Evolutionary conservation across 805 yeast genomes (phyloP).

Genomic region (Metschnikowia henanensis): DNA sequence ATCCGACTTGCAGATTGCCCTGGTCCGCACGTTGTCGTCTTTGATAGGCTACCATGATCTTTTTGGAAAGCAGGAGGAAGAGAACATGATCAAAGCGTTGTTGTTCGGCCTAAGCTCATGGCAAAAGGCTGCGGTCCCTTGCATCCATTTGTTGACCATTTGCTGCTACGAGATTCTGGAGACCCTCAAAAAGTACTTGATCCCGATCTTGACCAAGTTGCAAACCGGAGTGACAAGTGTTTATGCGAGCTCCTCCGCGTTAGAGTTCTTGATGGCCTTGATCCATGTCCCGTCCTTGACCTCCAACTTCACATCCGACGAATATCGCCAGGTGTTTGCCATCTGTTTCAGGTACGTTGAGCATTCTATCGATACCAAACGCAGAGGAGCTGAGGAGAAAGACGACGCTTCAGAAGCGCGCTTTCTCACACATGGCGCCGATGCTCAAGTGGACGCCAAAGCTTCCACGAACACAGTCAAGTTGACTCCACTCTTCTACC

Average conservation of each 20-base stretch:
- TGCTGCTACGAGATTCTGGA: constrained; percentile 81
- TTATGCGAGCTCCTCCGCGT: constrained; percentile 66
- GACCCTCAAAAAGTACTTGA: constrained; percentile 65
- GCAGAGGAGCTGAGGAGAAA: constrained; percentile 20
- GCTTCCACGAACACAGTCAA: constrained; percentile 52
- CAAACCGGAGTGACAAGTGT: constrained; percentile 74
- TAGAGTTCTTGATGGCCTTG: constrained; percentile 71
- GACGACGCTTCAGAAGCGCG: not conserved
- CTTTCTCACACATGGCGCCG: constrained; percentile 37
- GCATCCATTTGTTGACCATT: constrained; percentile 70
- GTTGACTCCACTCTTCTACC: constrained; percentile 52
- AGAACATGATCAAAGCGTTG: constrained; percentile 59
- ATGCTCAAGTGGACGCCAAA: constrained; percentile 50
- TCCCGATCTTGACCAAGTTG: constrained; percentile 67
- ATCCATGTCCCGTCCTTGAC: constrained; percentile 66
- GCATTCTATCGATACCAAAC: constrained; percentile 55
- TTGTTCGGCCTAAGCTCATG: constrained; percentile 65
- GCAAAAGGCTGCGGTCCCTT: constrained; percentile 77
- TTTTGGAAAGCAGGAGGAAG: constrained; percentile 59
- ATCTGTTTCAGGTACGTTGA: constrained; percentile 80
- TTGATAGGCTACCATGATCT: constrained; percentile 58
- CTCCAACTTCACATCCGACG: constrained; percentile 72
- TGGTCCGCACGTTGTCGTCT: constrained; percentile 61
- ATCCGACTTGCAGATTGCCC: constrained; percentile 65
- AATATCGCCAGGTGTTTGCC: constrained; percentile 77